Evolutionary conservation across 176 grass and related monocot species (phyloP), one percentile per base, ranked within the genome.

Genomic region (Bonia amplexicaulis): DNA sequence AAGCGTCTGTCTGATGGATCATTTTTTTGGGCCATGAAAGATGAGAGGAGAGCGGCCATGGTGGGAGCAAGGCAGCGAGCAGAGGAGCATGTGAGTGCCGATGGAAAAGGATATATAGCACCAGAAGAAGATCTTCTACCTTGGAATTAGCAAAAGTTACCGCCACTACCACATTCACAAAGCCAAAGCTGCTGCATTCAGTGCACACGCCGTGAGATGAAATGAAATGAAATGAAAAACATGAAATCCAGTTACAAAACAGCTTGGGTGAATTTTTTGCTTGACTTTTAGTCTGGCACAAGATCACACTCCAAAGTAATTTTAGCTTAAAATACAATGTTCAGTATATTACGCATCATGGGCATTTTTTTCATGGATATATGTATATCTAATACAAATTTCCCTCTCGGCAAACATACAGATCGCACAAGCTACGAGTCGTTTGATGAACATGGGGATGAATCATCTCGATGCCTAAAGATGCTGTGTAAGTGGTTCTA

Each of bases 81-180:
- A 72, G 67, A 13, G 66, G 10, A 33, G 69, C 80, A 83, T 68
- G 63, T 83, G 80, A 7, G 16, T 12, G 49, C 9, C 29, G 35
- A 77, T 41, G n/a, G 85, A 69, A 41, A 67, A 77, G 62, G 40
- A 15, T 23, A 65, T 42, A 42, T 23, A 22, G 4, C 12, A 80
- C 31, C 66, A 47, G 71, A 59, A 26, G 63, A 68, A 85, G 53
- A 77, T 90, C 13, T 86, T 82, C 71, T 71, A 71, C 83, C 78
- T 86, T 82, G 88, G 83, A 90, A 70, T 86, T 77, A 53, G 71
- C 71, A 53, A 90, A 90, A 85, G 71, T 33, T n/a, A 31, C 57
- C 3, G 3, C 26, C 35, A 35, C 49, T 8, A 13, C 35, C 49
- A 33, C 35, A 13, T 35, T 44, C n/a, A 60, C 74, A 70, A 48